Evolutionary conservation across 2,329 filamentous ascomycete species (phyloP), one percentile per base, ranked within the genome.

Genomic region (Cercospora janseana): DNA sequence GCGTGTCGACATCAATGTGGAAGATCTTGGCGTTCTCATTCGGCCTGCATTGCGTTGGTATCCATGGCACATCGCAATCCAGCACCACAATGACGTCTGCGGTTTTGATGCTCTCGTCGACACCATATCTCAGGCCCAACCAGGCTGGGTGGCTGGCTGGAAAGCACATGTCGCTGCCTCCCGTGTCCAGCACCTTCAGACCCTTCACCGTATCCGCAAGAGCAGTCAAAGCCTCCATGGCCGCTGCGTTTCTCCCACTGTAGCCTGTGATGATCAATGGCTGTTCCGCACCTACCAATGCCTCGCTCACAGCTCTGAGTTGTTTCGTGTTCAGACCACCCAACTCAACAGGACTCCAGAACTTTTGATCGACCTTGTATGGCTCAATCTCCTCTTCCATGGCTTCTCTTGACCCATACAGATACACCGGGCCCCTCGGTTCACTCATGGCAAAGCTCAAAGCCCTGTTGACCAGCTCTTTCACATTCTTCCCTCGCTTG

Each of bases 41-140:
- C 0, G 83, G 83, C 37, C 77, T 76, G 69, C 79, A 83, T 54
- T 82, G 81, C 0, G 88, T 93, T n/a, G 85, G 83, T 48, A 96
- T 90, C 89, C 90, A 96, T 0, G 91, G 91, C 0, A 95, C 89
- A 64, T 96, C 91, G 57, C 89, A 94, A 68, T 96, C 87, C 18
- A 95, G 65, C 2, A 95, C 85, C 1, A 96, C 59, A 52, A 96
- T 94, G 8, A 89, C 80, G 66, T 96, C 92, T 0, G 91, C 88
- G 0, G 81, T 81, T 51, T 77, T 79, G 65, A 95, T 87, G 32
- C 77, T 75, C 2, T 87, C 81, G 44, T 95, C 86, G 2, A 80
- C 76, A 3, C 88, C 88, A 60, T 84, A 94, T 34, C 83, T 78
- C 44, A 93, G 68, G 2, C 91, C 72, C 2, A 77, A 67, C 74